Percentiles rank a stretch among this genome's conserved stretches.
These are phyloP conservation scores for Mycena maculata DNA, from an alignment of 768 basidiomycete genomes.

Conservation along the genomic window DNA sequence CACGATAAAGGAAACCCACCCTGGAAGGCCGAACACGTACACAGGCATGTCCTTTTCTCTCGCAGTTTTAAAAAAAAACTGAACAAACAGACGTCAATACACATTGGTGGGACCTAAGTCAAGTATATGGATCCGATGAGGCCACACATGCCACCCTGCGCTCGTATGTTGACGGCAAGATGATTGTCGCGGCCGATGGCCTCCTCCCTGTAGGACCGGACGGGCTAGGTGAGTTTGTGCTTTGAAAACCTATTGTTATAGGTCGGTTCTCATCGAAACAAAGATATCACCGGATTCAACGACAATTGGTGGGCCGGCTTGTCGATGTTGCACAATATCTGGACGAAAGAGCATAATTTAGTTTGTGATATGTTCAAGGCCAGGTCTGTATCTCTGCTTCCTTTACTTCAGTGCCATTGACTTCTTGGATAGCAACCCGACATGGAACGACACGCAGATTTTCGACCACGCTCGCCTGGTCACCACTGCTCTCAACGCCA, in stretches of 20 bases:
- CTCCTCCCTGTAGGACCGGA: conserved; percentile 20
- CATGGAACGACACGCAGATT: conserved; percentile 27
- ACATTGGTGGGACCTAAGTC: conserved; percentile 30
- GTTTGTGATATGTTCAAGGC: conserved; percentile 31
- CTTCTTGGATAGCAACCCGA: conserved; percentile 13
- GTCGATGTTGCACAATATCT: conserved; percentile 27
- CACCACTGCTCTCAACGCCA: conserved; percentile 31
- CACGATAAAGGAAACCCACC: conserved; percentile 14
- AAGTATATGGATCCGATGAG: conserved; percentile 27
- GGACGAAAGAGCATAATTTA: conserved; percentile 30
- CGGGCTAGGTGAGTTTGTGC: too few species aligned
- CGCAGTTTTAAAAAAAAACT: too few species aligned
- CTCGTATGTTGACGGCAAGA: conserved; percentile 20
- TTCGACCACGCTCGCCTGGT: conserved; percentile 32
- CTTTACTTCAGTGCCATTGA: too few species aligned
- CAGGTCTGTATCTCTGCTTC: conserved; percentile 6
- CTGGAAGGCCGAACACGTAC: conserved; percentile 16
- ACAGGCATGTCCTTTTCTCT: too few species aligned
- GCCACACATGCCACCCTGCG: conserved; percentile 21
- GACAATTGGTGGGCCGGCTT: conserved; percentile 31
- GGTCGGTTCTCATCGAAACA: too few species aligned
- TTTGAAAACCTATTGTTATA: too few species aligned
- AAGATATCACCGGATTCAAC: conserved; percentile 22
- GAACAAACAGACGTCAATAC: conserved; percentile 27
- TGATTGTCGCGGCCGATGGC: conserved; percentile 17